phyloP scores from a whole-genome alignment of 441 rosid genomes.

The Hura crepitans region DNA sequence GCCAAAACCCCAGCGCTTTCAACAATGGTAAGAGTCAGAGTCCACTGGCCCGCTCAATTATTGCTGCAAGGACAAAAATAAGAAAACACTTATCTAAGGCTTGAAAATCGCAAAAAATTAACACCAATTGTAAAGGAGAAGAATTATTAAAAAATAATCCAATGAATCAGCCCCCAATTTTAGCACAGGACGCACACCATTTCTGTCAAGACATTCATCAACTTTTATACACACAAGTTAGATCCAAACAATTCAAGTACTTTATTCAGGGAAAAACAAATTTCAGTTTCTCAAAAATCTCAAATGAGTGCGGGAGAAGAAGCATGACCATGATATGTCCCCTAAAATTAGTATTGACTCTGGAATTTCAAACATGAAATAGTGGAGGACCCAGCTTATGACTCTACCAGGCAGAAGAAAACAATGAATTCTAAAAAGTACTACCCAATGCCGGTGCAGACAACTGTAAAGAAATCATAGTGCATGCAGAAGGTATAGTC shows the following conservation, averaged over 20 bases:
- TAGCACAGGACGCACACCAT: not conserved
- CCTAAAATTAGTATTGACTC: too few relatives aligned
- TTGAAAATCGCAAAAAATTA: slow-evolving; percentile 13
- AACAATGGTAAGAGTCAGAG: slow-evolving; percentile 88
- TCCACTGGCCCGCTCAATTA: too few relatives aligned
- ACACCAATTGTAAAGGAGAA: not conserved
- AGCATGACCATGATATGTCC: too few relatives aligned
- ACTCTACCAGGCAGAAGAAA: too few relatives aligned
- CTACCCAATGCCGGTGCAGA: too few relatives aligned
- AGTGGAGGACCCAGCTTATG: too few relatives aligned
- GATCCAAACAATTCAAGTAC: not conserved
- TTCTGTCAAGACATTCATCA: not conserved
- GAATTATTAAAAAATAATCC: not conserved
- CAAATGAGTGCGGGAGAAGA: too few relatives aligned
- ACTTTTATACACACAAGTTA: not conserved
- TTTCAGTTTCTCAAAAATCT: too few relatives aligned
- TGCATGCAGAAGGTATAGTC: too few relatives aligned
- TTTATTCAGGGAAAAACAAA: not conserved
- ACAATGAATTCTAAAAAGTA: too few relatives aligned
- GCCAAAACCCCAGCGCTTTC: slow-evolving; percentile 99
- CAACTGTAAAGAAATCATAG: too few relatives aligned
- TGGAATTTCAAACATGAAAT: too few relatives aligned
- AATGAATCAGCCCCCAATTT: not conserved
- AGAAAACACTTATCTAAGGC: slow-evolving; percentile 12
- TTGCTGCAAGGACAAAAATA: slow-evolving; percentile 22